Evolutionary conservation across 345 rosid species (phyloP).

Genomic region (Trapa bicornis): DNA sequence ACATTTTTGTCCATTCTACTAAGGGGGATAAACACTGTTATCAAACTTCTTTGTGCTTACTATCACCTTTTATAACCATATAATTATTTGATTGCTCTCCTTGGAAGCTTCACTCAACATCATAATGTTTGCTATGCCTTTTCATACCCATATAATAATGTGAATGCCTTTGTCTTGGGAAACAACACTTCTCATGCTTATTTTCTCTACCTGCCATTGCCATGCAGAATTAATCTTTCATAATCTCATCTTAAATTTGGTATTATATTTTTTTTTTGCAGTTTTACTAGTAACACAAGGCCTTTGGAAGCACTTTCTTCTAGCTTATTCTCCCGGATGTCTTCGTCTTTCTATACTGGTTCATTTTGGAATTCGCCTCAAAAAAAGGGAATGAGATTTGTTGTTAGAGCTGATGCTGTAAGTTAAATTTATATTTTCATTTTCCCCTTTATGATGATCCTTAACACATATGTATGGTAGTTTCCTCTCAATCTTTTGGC

Average conservation of each 20-base stretch:
- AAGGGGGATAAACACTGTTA: too few species aligned
- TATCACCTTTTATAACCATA: too few species aligned
- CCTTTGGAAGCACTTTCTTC: constrained; percentile 49
- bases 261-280: constrained; percentile 6
- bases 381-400: constrained; percentile 48
- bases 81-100: too few species aligned
- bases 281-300: constrained; percentile 28
- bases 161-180: background rate
- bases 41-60: too few species aligned
- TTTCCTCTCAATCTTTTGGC: background rate
- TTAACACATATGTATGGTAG: background rate
- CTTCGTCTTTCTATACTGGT: constrained; percentile 34
- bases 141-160: background rate
- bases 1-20: too few species aligned
- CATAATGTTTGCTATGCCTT: too few species aligned
- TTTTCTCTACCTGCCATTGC: background rate
- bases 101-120: too few species aligned
- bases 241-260: background rate
- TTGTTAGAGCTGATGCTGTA: constrained; percentile 80
- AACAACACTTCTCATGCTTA: background rate
- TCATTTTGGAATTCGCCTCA: constrained; percentile 29
- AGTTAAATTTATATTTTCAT: constrained; percentile 23
- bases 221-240: background rate
- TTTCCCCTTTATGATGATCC: background rate
- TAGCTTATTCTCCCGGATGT: constrained; percentile 45